Percentiles rank a stretch among this genome's conserved stretches.
These are phyloP conservation scores for Phytopythium ostracodes DNA, from an alignment of 352 stramenopile genomes.

Conservation along the genomic window DNA sequence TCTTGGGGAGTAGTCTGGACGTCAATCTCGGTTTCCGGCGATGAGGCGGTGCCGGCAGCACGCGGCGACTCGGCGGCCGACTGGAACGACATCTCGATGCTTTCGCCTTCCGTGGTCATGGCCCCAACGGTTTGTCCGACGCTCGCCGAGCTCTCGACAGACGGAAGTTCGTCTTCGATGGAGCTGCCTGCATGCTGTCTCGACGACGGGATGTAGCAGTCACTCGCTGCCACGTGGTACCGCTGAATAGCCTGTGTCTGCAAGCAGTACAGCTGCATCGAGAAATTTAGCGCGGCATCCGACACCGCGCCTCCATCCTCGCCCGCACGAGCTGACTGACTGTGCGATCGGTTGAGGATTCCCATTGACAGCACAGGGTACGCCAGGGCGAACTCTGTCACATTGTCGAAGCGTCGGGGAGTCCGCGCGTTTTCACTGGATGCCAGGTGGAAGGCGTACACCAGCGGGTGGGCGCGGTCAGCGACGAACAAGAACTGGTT, in stretches of 20 bases:
- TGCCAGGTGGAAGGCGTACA: constrained; percentile 70
- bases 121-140: constrained; percentile 69
- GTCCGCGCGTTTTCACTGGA: constrained; percentile 26
- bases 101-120: constrained; percentile 65
- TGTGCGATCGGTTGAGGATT: constrained; percentile 48
- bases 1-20: constrained; percentile 34
- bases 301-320: constrained; percentile 21
- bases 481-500: constrained; percentile 80
- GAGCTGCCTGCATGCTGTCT: constrained; percentile 16
- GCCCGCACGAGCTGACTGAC: constrained; percentile 29
- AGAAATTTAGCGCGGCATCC: constrained; percentile 34
- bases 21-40: constrained; percentile 69
- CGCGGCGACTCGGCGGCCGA: constrained; percentile 62
- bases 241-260: constrained; percentile 85
- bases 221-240: constrained; percentile 61
- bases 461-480: constrained; percentile 46
- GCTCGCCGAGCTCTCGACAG: constrained; percentile 19
- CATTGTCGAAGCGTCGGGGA: constrained; percentile 66
- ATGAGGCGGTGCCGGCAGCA: constrained; percentile 27
- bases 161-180: constrained; percentile 42
- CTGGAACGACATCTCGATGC: constrained; percentile 52
- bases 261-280: constrained; percentile 79
- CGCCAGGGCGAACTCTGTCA: constrained; percentile 75
- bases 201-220: constrained; percentile 47
- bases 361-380: constrained; percentile 77